Conservation (phyloP, 345 rosid genomes). For the Citrus unshiu region DNA sequence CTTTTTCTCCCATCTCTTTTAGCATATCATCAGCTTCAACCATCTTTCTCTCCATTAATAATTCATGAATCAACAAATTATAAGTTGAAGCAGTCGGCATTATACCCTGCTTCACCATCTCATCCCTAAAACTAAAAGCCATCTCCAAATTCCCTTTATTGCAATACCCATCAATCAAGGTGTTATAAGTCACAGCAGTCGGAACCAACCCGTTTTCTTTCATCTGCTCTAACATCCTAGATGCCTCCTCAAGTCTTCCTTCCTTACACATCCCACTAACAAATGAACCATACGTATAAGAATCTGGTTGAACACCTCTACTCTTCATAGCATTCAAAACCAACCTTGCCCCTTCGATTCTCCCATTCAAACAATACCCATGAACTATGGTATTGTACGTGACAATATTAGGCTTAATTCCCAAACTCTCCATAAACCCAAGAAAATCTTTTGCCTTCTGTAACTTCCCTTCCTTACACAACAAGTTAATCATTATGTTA, state of each 20-base stretch:
- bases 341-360: conserved; percentile 67
- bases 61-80: conserved; percentile 75
- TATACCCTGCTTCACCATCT: conserved; percentile 70
- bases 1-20: conserved; percentile 61
- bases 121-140: conserved; percentile 67
- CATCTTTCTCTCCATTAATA: conserved; percentile 67
- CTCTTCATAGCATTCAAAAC: conserved; percentile 55
- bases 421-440: conserved; percentile 58
- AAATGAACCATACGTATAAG: conserved; percentile 72
- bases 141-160: conserved; percentile 57
- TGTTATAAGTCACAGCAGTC: conserved; percentile 72
- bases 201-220: conserved; percentile 60
- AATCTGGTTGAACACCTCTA: conserved; percentile 62
- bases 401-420: conserved; percentile 62
- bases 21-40: conserved; percentile 59
- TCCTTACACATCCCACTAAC: conserved; percentile 76
- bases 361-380: conserved; percentile 64
- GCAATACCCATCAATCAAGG: conserved; percentile 73
- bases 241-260: conserved; percentile 64
- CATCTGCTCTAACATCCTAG: conserved; percentile 55
- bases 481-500: conserved; percentile 83
- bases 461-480: conserved; percentile 85
- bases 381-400: conserved; percentile 80
- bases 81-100: conserved; percentile 69
- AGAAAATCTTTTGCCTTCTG: conserved; percentile 70